Conservation (phyloP, 2,329 filamentous ascomycete species). For the Aplosporella prunicola region DNA sequence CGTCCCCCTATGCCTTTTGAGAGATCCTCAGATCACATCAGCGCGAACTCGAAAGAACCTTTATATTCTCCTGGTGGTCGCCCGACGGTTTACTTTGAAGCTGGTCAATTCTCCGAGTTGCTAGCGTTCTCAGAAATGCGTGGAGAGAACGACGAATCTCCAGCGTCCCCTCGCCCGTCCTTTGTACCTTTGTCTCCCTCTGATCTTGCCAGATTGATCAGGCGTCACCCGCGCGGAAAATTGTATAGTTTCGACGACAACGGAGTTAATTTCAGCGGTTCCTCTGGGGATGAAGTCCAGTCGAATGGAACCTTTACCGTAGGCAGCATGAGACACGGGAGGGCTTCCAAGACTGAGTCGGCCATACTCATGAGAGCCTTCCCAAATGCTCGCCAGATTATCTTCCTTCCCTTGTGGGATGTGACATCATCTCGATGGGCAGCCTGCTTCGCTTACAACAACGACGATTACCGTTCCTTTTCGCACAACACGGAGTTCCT, state of each 20-base stretch:
- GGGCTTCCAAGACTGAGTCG: conserved; percentile 25
- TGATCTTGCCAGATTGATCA: conserved; percentile 16
- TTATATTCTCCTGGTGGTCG: too few species aligned
- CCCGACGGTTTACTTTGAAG: not conserved
- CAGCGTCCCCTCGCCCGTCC: not conserved
- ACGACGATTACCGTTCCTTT: conserved; percentile 19
- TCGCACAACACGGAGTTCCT: conserved; percentile 32
- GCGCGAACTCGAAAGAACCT: too few species aligned
- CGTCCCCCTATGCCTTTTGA: too few species aligned
- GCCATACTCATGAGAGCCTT: conserved; percentile 36
- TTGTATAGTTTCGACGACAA: conserved; percentile 26
- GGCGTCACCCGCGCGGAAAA: conserved; percentile 25
- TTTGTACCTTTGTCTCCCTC: conserved; percentile 15
- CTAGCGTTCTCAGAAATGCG: conserved; percentile 1
- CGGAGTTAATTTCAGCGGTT: conserved; percentile 17
- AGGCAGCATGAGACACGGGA: too few species aligned
- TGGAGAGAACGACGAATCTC: not conserved
- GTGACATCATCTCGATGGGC: conserved; percentile 39
- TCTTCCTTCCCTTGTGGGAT: conserved; percentile 46
- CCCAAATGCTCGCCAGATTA: conserved; percentile 37
- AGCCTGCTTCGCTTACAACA: conserved; percentile 36
- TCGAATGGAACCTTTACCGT: conserved; percentile 12
- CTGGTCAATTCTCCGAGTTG: conserved; percentile 5
- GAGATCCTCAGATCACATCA: too few species aligned
- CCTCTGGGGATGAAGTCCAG: conserved; percentile 17